These are phyloP conservation scores for Papilionanthe hybrid DNA, from an alignment of 116 monocot species.

Conservation along the genomic window DNA sequence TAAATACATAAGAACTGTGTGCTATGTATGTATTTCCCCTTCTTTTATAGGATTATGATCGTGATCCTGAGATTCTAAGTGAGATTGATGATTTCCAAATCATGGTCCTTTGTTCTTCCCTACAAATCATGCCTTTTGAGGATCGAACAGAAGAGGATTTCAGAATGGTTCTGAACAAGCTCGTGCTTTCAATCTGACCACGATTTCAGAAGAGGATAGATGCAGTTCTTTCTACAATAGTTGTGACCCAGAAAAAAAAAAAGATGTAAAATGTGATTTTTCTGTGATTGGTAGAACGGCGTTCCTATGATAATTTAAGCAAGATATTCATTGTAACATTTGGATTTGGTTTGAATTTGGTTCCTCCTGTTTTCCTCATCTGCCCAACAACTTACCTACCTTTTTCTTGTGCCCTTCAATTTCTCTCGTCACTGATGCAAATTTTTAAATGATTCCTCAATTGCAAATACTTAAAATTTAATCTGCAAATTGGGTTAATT, in stretches of 20 bases:
- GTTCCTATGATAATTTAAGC: neutral
- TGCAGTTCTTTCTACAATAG: neutral
- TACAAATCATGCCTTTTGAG: conserved; percentile 36
- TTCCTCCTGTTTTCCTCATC: too few species aligned
- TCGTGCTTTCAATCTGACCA: conserved; percentile 12
- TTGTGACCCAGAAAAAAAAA: neutral
- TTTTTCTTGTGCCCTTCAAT: too few species aligned
- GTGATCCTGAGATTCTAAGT: conserved; percentile 39
- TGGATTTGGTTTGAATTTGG: too few species aligned
- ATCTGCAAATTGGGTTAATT: too few species aligned
- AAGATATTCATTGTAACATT: neutral
- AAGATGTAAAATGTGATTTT: neutral
- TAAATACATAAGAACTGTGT: too few species aligned
- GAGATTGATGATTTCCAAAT: conserved; percentile 23
- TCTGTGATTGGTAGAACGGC: neutral
- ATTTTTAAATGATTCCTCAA: too few species aligned
- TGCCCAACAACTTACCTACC: too few species aligned
- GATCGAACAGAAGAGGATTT: conserved; percentile 27
- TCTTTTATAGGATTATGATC: conserved; percentile 43
- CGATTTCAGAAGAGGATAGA: too few species aligned
- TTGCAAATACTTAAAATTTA: too few species aligned
- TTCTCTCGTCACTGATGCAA: too few species aligned
- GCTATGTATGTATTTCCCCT: neutral
- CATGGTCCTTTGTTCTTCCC: conserved; percentile 50
- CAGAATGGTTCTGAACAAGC: conserved; percentile 27